phyloP scores from a whole-genome alignment of 2,329 filamentous ascomycete genomes.

The Stagonosporopsis rhizophila region DNA sequence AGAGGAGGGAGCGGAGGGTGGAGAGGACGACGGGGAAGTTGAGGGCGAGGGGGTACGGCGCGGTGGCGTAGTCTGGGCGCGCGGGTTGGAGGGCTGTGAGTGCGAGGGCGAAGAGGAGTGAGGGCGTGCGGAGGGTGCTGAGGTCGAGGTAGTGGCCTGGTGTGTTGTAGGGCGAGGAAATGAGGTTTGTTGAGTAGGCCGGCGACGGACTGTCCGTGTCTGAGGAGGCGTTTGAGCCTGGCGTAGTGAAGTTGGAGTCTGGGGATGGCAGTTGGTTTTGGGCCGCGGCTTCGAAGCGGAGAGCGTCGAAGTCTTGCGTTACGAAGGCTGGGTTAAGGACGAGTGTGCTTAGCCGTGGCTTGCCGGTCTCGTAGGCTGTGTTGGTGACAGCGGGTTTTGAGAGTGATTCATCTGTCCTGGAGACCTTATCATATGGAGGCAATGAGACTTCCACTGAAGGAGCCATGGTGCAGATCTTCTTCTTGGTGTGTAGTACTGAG shows the following conservation, averaged over 20 bases:
- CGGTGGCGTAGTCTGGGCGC: slow-evolving; percentile 76
- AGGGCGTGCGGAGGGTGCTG: slow-evolving; percentile 67
- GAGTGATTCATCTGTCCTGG: neutral
- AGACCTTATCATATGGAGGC: neutral
- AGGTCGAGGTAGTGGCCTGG: slow-evolving; percentile 76
- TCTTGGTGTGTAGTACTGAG: neutral
- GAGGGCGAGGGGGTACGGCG: slow-evolving; percentile 75
- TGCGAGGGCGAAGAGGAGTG: slow-evolving; percentile 74
- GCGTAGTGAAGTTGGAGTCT: neutral
- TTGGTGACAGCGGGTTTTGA: neutral
- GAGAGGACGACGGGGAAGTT: slow-evolving; percentile 74
- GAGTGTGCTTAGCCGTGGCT: neutral
- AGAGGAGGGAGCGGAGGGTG: slow-evolving; percentile 62
- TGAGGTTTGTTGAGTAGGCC: slow-evolving; percentile 54
- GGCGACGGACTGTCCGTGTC: neutral
- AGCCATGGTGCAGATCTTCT: neutral
- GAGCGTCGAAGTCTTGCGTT: slow-evolving; percentile 41
- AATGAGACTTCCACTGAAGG: neutral
- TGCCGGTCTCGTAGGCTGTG: neutral
- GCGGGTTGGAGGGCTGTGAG: slow-evolving; percentile 69
- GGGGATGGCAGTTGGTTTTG: slow-evolving; percentile 30
- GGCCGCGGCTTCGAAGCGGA: slow-evolving; percentile 46
- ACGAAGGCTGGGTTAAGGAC: slow-evolving; percentile 36
- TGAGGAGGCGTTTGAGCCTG: neutral
- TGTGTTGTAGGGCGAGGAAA: slow-evolving; percentile 79